These are phyloP conservation scores for Blastomyces percursus DNA, from an alignment of 2,329 filamentous ascomycete species.

Conservation along the genomic window DNA sequence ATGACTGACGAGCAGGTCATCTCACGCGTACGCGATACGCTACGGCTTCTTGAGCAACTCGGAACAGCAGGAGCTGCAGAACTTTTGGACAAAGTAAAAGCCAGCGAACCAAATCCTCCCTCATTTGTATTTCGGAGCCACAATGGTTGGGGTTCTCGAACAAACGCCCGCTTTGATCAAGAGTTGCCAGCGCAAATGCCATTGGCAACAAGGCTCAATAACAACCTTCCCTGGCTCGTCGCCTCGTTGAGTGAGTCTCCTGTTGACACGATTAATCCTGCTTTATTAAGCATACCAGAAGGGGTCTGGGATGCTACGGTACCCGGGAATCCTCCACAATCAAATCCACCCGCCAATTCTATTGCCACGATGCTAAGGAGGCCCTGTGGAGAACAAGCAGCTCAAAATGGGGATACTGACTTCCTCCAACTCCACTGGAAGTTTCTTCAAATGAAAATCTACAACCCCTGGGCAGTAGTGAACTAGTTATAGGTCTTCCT, in stretches of 20 bases:
- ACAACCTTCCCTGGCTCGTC: background rate
- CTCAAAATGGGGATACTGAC: too few species aligned
- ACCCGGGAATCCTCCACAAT: background rate
- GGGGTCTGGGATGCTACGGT: too few species aligned
- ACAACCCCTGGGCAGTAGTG: too few species aligned
- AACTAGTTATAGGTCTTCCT: too few species aligned
- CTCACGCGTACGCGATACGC: conserved; percentile 1
- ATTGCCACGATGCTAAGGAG: too few species aligned
- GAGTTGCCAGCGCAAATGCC: conserved; percentile 1
- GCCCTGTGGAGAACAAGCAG: too few species aligned
- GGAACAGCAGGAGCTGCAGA: conserved; percentile 7
- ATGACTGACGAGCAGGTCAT: conserved; percentile 1
- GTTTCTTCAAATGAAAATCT: too few species aligned
- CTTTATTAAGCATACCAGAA: conserved; percentile 1
- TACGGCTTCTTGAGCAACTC: conserved; percentile 8
- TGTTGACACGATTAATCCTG: conserved; percentile 6
- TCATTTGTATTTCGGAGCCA: conserved; percentile 5
- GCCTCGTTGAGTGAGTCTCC: background rate
- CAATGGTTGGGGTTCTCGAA: background rate
- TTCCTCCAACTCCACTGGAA: too few species aligned
- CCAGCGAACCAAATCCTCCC: background rate
- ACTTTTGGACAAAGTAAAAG: conserved; percentile 6
- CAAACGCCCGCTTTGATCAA: background rate
- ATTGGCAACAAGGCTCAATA: conserved; percentile 11
- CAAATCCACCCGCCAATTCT: background rate